Conservation (phyloP, 2,329 filamentous ascomycete genomes). For the Sphaerulina vaccinii region DNA sequence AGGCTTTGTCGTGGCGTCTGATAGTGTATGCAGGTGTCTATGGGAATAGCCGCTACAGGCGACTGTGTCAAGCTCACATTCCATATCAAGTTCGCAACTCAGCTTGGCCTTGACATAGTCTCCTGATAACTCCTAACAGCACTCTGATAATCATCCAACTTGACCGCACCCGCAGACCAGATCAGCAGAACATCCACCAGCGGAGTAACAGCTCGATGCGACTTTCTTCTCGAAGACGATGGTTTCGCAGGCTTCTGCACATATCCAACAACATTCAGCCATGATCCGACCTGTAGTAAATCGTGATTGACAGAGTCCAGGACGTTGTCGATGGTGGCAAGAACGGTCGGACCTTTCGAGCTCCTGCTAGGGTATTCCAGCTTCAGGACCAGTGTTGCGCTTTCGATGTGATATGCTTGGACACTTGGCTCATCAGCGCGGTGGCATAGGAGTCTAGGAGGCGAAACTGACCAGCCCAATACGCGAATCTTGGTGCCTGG, state of each 20-base stretch:
- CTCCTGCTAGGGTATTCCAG: constrained; percentile 59
- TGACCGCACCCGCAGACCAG: constrained; percentile 73
- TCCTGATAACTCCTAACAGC: constrained; percentile 43
- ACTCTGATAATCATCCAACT: constrained; percentile 69
- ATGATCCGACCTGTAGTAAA: constrained; percentile 70
- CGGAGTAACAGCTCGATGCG: constrained; percentile 6
- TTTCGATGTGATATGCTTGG: constrained; percentile 55
- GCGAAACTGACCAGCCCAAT: constrained; percentile 73
- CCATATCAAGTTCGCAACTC: no score
- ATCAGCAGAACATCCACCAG: constrained; percentile 72
- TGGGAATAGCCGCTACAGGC: no score
- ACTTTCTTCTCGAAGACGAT: background rate
- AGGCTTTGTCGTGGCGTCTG: no score
- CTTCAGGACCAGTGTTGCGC: constrained; percentile 64
- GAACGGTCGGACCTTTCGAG: constrained; percentile 45
- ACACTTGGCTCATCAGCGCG: constrained; percentile 49
- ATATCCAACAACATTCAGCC: constrained; percentile 88
- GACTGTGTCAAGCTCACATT: no score
- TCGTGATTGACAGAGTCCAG: constrained; percentile 63
- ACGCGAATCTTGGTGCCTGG: constrained; percentile 82
- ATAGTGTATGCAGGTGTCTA: no score
- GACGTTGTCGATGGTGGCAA: constrained; percentile 70
- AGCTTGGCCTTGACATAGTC: no score
- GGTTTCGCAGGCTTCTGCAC: constrained; percentile 27
- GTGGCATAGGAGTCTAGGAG: background rate